A percentile compares a stretch with the other conserved stretches of the same genome.
Conservation (phyloP, 1,139 yeast genomes). For the Zygoascus sp. region DNA sequence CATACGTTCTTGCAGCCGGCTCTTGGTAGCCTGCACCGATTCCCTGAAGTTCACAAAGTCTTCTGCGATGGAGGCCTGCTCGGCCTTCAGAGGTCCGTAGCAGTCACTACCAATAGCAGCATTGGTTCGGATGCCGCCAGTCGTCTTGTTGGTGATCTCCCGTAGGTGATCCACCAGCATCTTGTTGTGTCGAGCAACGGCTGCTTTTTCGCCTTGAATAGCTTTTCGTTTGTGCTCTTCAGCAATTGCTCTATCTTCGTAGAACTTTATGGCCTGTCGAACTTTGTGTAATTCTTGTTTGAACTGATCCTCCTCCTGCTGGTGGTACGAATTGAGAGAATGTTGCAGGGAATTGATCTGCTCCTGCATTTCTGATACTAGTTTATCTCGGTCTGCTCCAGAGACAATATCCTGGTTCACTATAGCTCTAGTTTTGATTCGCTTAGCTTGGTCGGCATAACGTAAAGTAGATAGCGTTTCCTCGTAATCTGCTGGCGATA, state of each 20-base stretch:
- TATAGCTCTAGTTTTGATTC: slow-evolving; percentile 58
- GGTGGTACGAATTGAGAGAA: slow-evolving; percentile 26
- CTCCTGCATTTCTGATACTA: slow-evolving; percentile 40
- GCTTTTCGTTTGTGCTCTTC: slow-evolving; percentile 37
- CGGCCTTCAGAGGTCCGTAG: slow-evolving; percentile 20
- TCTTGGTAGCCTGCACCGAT: slow-evolving; percentile 6
- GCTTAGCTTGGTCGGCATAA: slow-evolving; percentile 71
- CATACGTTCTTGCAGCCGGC: slow-evolving; percentile 7
- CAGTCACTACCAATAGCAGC: slow-evolving; percentile 2
- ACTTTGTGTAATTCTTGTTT: slow-evolving; percentile 35
- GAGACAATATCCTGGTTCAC: slow-evolving; percentile 43
- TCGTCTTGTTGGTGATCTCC: slow-evolving; percentile 31
- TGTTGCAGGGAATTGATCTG: slow-evolving; percentile 39
- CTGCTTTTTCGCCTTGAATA: slow-evolving; percentile 33
- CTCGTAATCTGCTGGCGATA: slow-evolving; percentile 71
- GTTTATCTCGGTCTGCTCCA: slow-evolving; percentile 37
- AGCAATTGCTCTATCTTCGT: slow-evolving; percentile 41
- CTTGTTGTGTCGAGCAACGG: slow-evolving; percentile 32
- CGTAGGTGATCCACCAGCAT: slow-evolving; percentile 33
- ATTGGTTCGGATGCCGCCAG: neutral
- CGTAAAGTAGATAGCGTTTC: slow-evolving; percentile 69
- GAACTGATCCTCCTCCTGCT: slow-evolving; percentile 27
- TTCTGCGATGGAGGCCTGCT: slow-evolving; percentile 17
- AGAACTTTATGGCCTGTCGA: slow-evolving; percentile 37
- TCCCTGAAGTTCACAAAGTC: slow-evolving; percentile 18